phyloP scores from a whole-genome alignment of 805 yeast species.

The Brettanomyces custersianus region DNA sequence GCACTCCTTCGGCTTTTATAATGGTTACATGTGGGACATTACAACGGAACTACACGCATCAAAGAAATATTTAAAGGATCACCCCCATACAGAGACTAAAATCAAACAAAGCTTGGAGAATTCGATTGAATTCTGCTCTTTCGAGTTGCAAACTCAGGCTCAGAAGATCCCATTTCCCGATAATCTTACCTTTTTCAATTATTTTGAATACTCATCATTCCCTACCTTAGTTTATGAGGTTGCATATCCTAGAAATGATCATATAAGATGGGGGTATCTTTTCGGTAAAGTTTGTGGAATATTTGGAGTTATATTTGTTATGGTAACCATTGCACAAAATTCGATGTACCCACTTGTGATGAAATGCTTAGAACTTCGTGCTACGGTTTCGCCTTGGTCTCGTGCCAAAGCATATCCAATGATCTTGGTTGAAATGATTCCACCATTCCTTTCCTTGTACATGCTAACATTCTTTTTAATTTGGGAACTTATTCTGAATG shows the following conservation, averaged over 20 bases:
- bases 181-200: constrained; percentile 59
- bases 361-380: constrained; percentile 45
- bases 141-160: constrained; percentile 54
- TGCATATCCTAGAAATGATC: constrained; percentile 68
- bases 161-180: constrained; percentile 47
- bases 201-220: constrained; percentile 72
- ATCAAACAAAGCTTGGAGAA: constrained; percentile 29
- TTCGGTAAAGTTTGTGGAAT: constrained; percentile 65
- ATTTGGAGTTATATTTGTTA: constrained; percentile 76
- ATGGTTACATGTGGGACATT: constrained; percentile 78
- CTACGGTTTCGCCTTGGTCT: constrained; percentile 34
- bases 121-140: constrained; percentile 59
- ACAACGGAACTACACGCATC: constrained; percentile 45
- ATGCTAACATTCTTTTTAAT: constrained; percentile 76
- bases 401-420: constrained; percentile 43
- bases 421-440: constrained; percentile 62
- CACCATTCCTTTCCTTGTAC: constrained; percentile 71
- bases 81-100: constrained; percentile 24
- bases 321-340: constrained; percentile 72
- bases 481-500: constrained; percentile 91
- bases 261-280: constrained; percentile 63
- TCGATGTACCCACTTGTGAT: constrained; percentile 62
- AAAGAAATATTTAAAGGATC: constrained; percentile 31
- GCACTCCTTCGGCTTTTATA: constrained; percentile 88
- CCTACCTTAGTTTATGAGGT: constrained; percentile 85